These are phyloP conservation scores for Aspergillus hiratsukae DNA, from an alignment of 2,329 filamentous ascomycete genomes.

Conservation along the genomic window DNA sequence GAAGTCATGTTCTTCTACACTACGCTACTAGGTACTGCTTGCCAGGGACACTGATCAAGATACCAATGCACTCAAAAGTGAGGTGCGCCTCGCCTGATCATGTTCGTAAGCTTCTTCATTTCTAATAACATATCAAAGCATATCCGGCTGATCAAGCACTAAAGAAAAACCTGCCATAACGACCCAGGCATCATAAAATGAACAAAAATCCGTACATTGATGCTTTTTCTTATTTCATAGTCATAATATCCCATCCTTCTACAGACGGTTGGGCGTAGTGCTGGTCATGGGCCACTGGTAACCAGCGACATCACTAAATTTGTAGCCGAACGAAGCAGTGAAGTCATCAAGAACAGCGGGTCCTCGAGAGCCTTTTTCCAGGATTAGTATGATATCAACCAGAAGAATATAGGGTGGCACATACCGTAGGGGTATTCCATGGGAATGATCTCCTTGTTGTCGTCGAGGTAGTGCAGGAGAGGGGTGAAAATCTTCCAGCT, in stretches of 20 bases:
- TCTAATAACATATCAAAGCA: not conserved
- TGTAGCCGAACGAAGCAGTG: slow-evolving; percentile 96
- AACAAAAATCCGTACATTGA: slow-evolving; percentile 17
- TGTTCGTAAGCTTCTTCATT: not conserved
- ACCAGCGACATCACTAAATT: slow-evolving; percentile 93
- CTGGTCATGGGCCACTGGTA: slow-evolving; percentile 86
- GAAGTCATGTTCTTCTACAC: too few relatives aligned
- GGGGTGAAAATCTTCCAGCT: slow-evolving; percentile 99
- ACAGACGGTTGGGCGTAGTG: slow-evolving; percentile 75
- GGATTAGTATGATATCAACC: not conserved
- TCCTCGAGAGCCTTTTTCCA: slow-evolving; percentile 75
- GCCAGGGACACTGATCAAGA: too few relatives aligned
- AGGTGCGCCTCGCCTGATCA: not conserved
- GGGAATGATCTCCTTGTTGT: slow-evolving; percentile 98
- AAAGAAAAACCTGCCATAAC: slow-evolving; percentile 3
- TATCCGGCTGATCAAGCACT: not conserved
- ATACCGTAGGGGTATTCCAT: slow-evolving; percentile 99
- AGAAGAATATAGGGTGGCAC: slow-evolving; percentile 29
- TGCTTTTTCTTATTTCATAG: slow-evolving; percentile 10
- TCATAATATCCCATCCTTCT: slow-evolving; percentile 32
- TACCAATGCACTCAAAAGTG: too few relatives aligned
- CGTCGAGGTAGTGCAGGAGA: slow-evolving; percentile 94
- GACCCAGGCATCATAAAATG: slow-evolving; percentile 1
- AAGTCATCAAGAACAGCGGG: slow-evolving; percentile 97
- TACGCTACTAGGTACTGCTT: too few relatives aligned